Evolutionary conservation across 2,329 filamentous ascomycete species (phyloP), one percentile per base, ranked within the genome.

Genomic region (Ophiocordyceps camponoti-saundersi): DNA sequence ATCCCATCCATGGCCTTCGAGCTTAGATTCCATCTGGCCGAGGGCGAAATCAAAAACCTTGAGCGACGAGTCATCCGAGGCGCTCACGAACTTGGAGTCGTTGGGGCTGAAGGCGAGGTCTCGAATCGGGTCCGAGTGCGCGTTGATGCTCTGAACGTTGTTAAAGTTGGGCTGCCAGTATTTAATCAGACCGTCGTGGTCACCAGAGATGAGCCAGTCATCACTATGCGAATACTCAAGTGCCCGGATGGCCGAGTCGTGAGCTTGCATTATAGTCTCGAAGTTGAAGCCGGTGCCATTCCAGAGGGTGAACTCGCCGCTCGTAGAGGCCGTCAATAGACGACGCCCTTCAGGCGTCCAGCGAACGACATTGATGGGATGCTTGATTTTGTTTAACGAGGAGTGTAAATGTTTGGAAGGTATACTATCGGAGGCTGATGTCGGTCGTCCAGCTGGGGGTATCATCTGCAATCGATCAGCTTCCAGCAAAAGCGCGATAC

Each of bases 161-260:
- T 98, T 96, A 69, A 98, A 95, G 62, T 96, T 98, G 30, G 90
- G 87, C 63, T 95, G 88, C 86, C 90, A 96, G 67, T 98, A 98
- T 67, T 96, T 96, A 65, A 98, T 82, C 51, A 92, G 76, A 48
- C 92, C 92, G 55, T 92, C 88, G 62, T 96, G 89, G 60, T 96
- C 92, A 46, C 86, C 89, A 8, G 92, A 96, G 47, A 98, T 77
- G 13, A 98, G 72, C 90, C 92, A 98, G 65, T 98, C 92, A 59
- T 95, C 86, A 56, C 85, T 93, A 64, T 96, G 86, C 2, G 92
- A 94, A 69, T 95, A 98, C 53, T 80, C 79, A 43, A 89, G 72
- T 11, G 84, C 81, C 55, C 87, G 78, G 53, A 95, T 88, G 36
- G 86, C 85, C 47, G 81, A 80, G 64, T 95, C 90, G 63, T 96